Conservation (phyloP, 768 basidiomycete genomes). For the Tulasnella sp. region DNA sequence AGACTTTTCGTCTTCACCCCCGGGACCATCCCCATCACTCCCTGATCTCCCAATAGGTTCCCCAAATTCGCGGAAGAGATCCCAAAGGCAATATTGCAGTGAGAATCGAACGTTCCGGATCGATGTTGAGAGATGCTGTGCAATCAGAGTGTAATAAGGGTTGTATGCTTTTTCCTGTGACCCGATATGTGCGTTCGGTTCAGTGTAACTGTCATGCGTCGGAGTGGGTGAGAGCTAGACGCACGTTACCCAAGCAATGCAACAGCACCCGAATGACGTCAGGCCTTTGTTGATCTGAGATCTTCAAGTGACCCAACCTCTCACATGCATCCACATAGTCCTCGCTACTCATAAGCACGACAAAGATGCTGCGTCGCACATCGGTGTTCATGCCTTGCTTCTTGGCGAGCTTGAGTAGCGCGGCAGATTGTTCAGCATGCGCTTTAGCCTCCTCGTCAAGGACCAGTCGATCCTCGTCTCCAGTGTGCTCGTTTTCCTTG, state of each 20-base stretch:
- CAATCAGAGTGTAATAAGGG: conserved; percentile 90
- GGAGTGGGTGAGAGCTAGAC: conserved; percentile 34
- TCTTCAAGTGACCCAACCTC: conserved; percentile 72
- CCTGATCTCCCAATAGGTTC: conserved; percentile 77
- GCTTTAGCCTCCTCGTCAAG: conserved; percentile 34
- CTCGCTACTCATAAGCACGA: conserved; percentile 92
- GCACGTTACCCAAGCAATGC: conserved; percentile 87
- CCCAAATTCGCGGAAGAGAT: conserved; percentile 88
- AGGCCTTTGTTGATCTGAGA: conserved; percentile 87
- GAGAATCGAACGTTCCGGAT: conserved; percentile 82
- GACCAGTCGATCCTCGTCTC: conserved; percentile 44
- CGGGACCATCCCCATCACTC: conserved; percentile 51
- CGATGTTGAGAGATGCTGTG: conserved; percentile 70
- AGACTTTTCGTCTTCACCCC: conserved; percentile 38
- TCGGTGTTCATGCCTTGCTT: conserved; percentile 99
- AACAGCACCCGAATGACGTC: conserved; percentile 91
- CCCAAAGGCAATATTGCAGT: conserved; percentile 93
- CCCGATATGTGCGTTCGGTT: not conserved
- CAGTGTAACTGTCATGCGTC: not conserved
- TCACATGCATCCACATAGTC: conserved; percentile 97
- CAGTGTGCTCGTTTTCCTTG: conserved; percentile 42
- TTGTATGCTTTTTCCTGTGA: conserved; percentile 85
- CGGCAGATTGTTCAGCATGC: conserved; percentile 34
- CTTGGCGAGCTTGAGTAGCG: conserved; percentile 73
- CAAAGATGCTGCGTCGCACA: conserved; percentile 83